Percentiles rank a stretch among this genome's conserved stretches.
phyloP scores from a whole-genome alignment of 2,329 filamentous ascomycete genomes.

The Elsinoe australis region DNA sequence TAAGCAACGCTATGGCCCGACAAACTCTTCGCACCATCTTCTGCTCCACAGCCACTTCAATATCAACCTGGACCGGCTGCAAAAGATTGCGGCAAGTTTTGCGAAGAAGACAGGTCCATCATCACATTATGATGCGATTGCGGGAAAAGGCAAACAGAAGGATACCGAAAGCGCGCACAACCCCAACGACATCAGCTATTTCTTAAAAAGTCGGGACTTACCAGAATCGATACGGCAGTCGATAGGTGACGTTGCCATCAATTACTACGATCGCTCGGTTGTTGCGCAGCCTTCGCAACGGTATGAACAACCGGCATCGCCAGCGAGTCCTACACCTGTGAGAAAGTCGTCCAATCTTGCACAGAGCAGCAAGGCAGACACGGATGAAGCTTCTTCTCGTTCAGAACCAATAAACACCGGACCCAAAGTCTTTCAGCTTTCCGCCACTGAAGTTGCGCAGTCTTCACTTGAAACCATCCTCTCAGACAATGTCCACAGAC shows the following conservation, averaged over 20 bases:
- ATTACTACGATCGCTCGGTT: constrained; percentile 59
- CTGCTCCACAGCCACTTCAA: constrained; percentile 77
- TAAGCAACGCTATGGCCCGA: constrained; percentile 61
- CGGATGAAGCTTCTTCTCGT: constrained; percentile 24
- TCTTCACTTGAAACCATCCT: constrained; percentile 38
- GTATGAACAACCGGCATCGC: constrained; percentile 38
- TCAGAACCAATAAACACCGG: constrained; percentile 25
- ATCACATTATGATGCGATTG: constrained; percentile 49
- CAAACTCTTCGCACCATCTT: constrained; percentile 23
- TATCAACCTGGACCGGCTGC: constrained; percentile 66
- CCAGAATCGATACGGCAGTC: constrained; percentile 54
- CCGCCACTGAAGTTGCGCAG: constrained; percentile 40
- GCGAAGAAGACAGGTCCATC: constrained; percentile 53
- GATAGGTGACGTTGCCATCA: constrained; percentile 72
- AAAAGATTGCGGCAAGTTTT: constrained; percentile 76
- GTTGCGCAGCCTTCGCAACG: constrained; percentile 26
- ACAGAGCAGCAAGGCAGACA: constrained; percentile 43
- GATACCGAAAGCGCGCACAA: constrained; percentile 51
- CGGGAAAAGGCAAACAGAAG: constrained; percentile 70
- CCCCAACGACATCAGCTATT: constrained; percentile 73
- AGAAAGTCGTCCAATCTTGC: constrained; percentile 54
- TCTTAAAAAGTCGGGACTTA: constrained; percentile 50
- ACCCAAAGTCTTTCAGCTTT: constrained; percentile 56
- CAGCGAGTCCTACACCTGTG: constrained; percentile 66
- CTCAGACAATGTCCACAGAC: constrained; percentile 42